Percentiles rank a stretch among this genome's conserved stretches.
phyloP scores from a whole-genome alignment of 306 rosid species.

The Begonia peltatifolia region DNA sequence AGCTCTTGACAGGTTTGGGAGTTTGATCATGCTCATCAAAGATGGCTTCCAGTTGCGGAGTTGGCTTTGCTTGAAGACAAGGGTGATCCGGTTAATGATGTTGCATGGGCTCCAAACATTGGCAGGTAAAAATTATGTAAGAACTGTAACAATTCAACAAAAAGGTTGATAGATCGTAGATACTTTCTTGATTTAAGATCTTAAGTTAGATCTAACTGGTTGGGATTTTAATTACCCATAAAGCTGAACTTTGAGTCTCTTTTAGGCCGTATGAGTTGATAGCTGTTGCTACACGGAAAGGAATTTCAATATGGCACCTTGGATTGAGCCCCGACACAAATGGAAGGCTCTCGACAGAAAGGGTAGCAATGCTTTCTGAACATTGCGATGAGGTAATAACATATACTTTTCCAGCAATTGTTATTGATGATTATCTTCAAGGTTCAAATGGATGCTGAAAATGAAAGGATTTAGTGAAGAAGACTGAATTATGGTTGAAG shows the following conservation, averaged over 20 bases:
- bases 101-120: conserved; percentile 90
- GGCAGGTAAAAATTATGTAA: conserved; percentile 44
- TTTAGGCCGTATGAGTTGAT: conserved; percentile 66
- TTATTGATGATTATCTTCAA: too few species aligned
- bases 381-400: conserved; percentile 57
- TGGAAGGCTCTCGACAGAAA: conserved; percentile 70
- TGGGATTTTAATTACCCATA: too few species aligned
- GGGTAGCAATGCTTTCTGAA: conserved; percentile 52
- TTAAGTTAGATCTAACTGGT: too few species aligned
- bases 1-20: conserved; percentile 60
- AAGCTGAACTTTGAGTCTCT: conserved; percentile 6
- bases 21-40: conserved; percentile 87
- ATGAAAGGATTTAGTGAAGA: too few species aligned
- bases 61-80: conserved; percentile 51
- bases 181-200: too few species aligned
- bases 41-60: conserved; percentile 98
- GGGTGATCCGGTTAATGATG: conserved; percentile 57
- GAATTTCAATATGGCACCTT: conserved; percentile 74
- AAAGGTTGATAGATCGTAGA: too few species aligned
- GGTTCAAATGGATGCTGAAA: too few species aligned
- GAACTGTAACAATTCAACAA: background rate
- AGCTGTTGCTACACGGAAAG: conserved; percentile 63
- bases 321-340: conserved; percentile 54
- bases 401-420: background rate
- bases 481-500: too few species aligned